Base-by-base conservation (phyloP, 306 rosid species). In the Glycine tomentella region DNA sequence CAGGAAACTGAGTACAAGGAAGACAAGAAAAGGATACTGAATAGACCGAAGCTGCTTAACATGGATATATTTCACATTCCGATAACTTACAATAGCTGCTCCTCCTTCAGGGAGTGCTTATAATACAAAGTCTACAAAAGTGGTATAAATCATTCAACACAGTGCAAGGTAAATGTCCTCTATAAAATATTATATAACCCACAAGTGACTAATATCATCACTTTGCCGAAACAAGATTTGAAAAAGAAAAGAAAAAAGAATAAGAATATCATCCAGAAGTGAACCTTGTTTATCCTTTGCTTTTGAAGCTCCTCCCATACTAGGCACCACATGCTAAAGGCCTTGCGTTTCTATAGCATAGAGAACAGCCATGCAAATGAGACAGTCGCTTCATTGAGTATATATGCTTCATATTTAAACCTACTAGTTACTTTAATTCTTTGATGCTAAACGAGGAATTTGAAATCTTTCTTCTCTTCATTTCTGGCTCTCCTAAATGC, bases 401-500 rank as follows among this genome's bases (percentile, higher is more conserved):
- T 69, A 74, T 79, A 71, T 79, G 76, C 88, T 74, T 62, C 80
- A 79, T 77, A 64, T 74, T 71, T 10, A 51, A 58, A 74, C 63
- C 89, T 76, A 51, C 72, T 76, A 78, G 57, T 75, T 83, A 72
- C 85, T 90, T 87, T 66, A 82, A 76, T 76, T 89, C 87, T 74
- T 91, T 69, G 45, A 46, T 69, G 76, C 87, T 55, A 36, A 84
- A 79, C 42, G 89, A 81, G 74, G 87, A 79, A 79, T 65, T 81
- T 31, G 80, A 86, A 74, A 82, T 87, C 80, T 88, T 95, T 83
- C 93, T 85, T 84, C 95, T 90, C 87, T 95, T 95, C 12, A 85
- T 64, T 79, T 87, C 92, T 6, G 94, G 91, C 84, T 90, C 97
- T 31, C 99, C 99, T 84, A 95, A 84, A 82, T 87, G 90, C 86